These are phyloP conservation scores for Phalaenopsis aphrodite DNA, from an alignment of 106 monocot genomes.

Conservation along the genomic window DNA sequence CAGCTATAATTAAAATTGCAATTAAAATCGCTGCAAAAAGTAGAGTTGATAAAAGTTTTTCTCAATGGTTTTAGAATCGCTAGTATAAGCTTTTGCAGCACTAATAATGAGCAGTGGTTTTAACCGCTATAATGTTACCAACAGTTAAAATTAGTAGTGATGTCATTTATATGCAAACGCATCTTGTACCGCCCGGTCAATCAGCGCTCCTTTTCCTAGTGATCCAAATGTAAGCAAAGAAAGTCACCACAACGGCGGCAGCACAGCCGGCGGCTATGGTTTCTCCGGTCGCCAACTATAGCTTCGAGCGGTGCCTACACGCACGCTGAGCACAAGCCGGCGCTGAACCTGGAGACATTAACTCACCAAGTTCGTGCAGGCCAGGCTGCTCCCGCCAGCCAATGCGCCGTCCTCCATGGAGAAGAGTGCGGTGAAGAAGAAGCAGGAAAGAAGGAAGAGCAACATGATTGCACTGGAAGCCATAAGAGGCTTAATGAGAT, in stretches of 20 bases:
- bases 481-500: neutral
- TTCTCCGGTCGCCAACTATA: neutral
- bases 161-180: too few relatives aligned
- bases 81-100: too few relatives aligned
- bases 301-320: neutral
- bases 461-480: neutral
- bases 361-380: neutral
- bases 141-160: too few relatives aligned
- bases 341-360: neutral
- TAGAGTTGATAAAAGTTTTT: too few relatives aligned
- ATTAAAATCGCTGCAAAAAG: too few relatives aligned
- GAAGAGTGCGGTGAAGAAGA: neutral
- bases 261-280: neutral
- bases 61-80: too few relatives aligned
- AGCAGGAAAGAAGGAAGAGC: neutral
- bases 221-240: neutral
- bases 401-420: neutral
- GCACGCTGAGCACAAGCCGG: neutral
- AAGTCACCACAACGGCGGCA: neutral
- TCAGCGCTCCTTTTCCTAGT: constrained; percentile 5
- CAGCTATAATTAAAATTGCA: too few relatives aligned
- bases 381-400: neutral
- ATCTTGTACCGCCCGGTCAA: neutral
- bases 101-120: too few relatives aligned
- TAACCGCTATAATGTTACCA: too few relatives aligned